Percentiles rank a stretch among this genome's conserved stretches.
These are phyloP conservation scores for Ilex aquifolium DNA, from an alignment of 257 asterid species.

Conservation along the genomic window DNA sequence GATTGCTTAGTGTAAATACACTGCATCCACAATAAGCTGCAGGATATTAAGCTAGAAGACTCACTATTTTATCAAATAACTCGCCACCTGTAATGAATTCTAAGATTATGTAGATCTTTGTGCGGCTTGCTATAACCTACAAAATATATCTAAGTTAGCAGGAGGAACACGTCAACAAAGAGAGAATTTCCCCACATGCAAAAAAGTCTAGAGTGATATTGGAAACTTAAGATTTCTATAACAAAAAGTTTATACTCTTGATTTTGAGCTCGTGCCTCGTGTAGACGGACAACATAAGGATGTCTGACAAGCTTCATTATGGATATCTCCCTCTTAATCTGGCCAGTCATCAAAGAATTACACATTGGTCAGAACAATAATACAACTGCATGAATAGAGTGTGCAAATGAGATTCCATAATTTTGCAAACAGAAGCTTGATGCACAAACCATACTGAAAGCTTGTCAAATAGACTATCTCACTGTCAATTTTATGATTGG, in stretches of 20 bases:
- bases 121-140: constrained; percentile 96
- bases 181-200: too few relatives aligned
- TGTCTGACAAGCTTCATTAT: constrained; percentile 97
- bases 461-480: too few relatives aligned
- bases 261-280: constrained; percentile 59
- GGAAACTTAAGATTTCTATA: constrained; percentile 5
- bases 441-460: too few relatives aligned
- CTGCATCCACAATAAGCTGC: constrained; percentile 4
- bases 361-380: too few relatives aligned
- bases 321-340: constrained; percentile 96
- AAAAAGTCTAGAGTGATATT: too few relatives aligned
- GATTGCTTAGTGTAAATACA: constrained; percentile 8
- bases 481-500: too few relatives aligned
- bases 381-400: too few relatives aligned
- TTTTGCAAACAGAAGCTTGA: too few relatives aligned
- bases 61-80: constrained; percentile 93
- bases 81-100: constrained; percentile 99
- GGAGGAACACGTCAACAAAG: background rate
- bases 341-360: constrained; percentile 9
- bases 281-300: constrained; percentile 82
- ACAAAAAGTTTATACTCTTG: constrained; percentile 14
- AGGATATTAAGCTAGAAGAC: constrained; percentile 25
- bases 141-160: constrained; percentile 12
- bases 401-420: too few relatives aligned
- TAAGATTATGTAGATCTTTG: constrained; percentile 91